These are phyloP conservation scores for Chrysanthemum lavandulifolium DNA, from an alignment of 129 eudicot species.

Conservation along the genomic window DNA sequence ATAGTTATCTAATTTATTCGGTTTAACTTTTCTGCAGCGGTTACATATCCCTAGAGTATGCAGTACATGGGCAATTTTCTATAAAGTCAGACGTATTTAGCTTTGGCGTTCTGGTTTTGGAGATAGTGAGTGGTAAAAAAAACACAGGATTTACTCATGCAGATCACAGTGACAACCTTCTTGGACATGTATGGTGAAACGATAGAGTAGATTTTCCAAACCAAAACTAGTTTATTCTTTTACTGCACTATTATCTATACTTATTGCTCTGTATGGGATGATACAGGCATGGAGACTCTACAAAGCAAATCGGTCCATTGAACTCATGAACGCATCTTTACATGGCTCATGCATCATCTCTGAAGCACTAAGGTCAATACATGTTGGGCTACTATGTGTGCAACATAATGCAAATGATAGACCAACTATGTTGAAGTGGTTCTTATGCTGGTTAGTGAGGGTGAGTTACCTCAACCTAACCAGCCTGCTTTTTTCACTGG, in stretches of 20 bases:
- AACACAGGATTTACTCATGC: slow-evolving; percentile 42
- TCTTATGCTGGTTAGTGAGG: slow-evolving; percentile 41
- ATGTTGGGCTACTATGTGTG: slow-evolving; percentile 49
- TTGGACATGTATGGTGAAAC: slow-evolving; percentile 43
- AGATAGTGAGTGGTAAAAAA: slow-evolving; percentile 45
- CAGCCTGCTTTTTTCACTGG: slow-evolving; percentile 28
- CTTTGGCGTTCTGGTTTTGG: slow-evolving; percentile 47
- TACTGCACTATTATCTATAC: not conserved
- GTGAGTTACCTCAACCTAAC: slow-evolving; percentile 31
- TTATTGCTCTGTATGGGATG: not conserved
- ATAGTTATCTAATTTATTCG: not conserved
- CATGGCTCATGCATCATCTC: slow-evolving; percentile 9
- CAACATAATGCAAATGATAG: slow-evolving; percentile 50
- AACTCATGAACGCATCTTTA: slow-evolving; percentile 20
- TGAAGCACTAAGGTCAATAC: slow-evolving; percentile 28
- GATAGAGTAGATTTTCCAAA: not conserved
- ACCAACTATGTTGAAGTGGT: slow-evolving; percentile 52
- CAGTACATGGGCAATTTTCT: slow-evolving; percentile 41
- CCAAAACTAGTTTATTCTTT: not conserved
- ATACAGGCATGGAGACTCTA: slow-evolving; percentile 32
- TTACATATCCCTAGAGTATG: slow-evolving; percentile 50
- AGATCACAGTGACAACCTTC: slow-evolving; percentile 42
- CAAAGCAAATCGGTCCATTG: slow-evolving; percentile 19
- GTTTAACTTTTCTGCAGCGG: slow-evolving; percentile 24
- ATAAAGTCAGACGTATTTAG: slow-evolving; percentile 48